These are phyloP conservation scores for Ambrosiella beaveri DNA, from an alignment of 2,329 filamentous ascomycete species.

Conservation along the genomic window DNA sequence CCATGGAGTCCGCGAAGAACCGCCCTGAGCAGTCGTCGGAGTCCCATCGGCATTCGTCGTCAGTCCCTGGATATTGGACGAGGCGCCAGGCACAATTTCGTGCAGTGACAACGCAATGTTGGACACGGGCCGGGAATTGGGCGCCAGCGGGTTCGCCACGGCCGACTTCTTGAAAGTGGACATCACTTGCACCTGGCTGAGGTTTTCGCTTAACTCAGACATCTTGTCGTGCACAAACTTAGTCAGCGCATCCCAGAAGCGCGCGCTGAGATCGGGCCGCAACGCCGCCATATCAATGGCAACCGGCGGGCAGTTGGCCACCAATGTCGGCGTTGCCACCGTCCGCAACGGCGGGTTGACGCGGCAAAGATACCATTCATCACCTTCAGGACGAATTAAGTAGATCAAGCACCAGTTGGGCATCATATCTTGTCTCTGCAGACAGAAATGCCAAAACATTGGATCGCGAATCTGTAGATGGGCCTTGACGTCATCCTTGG, in stretches of 20 bases:
- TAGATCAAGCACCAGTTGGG: conserved; percentile 55
- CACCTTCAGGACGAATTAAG: conserved; percentile 52
- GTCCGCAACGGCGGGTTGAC: conserved; percentile 19
- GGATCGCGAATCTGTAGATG: conserved; percentile 46
- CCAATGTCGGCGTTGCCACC: background rate
- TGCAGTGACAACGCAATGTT: conserved; percentile 32
- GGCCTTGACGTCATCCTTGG: conserved; percentile 37
- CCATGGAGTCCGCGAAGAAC: conserved; percentile 26
- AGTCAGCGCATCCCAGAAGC: conserved; percentile 36
- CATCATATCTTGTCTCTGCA: conserved; percentile 56
- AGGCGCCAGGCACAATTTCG: conserved; percentile 22
- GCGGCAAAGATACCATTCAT: conserved; percentile 63
- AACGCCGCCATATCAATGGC: conserved; percentile 27
- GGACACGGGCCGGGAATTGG: conserved; percentile 14
- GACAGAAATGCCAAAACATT: conserved; percentile 45
- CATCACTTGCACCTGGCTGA: conserved; percentile 22
- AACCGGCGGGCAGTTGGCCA: conserved; percentile 2
- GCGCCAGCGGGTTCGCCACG: conserved; percentile 26
- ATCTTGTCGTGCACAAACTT: conserved; percentile 22
- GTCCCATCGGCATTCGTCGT: background rate
- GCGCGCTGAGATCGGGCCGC: conserved; percentile 27
- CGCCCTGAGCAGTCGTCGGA: background rate
- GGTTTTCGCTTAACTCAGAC: conserved; percentile 24
- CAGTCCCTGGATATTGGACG: background rate
- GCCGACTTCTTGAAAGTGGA: conserved; percentile 25